phyloP scores from a whole-genome alignment of 2,329 filamentous ascomycete genomes.

The Beauveria rudraprayagi region DNA sequence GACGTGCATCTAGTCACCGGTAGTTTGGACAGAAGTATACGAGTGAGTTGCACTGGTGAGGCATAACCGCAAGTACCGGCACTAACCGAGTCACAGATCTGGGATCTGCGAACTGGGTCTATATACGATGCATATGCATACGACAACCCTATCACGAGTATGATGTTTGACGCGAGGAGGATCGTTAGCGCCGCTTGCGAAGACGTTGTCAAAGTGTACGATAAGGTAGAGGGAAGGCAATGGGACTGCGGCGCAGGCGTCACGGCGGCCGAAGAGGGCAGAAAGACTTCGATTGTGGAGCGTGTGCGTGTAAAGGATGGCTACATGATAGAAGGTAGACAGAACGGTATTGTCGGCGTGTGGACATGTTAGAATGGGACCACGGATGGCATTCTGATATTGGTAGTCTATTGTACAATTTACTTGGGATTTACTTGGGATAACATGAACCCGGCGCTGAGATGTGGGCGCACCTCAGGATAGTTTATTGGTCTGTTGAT shows the following conservation, averaged over 20 bases:
- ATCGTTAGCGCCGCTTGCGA: slow-evolving; percentile 89
- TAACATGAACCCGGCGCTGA: neutral
- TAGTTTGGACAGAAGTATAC: slow-evolving; percentile 83
- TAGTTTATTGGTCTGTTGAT: neutral
- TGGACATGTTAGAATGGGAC: slow-evolving; percentile 60
- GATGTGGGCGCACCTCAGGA: neutral
- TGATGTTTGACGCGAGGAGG: slow-evolving; percentile 91
- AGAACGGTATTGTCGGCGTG: slow-evolving; percentile 79
- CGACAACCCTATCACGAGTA: slow-evolving; percentile 81
- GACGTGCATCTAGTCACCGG: slow-evolving; percentile 92
- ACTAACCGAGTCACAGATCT: slow-evolving; percentile 57
- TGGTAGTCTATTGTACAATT: slow-evolving; percentile 7
- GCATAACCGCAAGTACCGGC: neutral
- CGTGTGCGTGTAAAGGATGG: slow-evolving; percentile 86
- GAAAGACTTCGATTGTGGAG: slow-evolving; percentile 64
- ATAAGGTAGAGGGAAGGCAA: slow-evolving; percentile 90
- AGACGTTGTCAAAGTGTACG: slow-evolving; percentile 93
- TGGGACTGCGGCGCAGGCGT: slow-evolving; percentile 93
- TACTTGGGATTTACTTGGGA: neutral
- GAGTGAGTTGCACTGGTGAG: slow-evolving; percentile 53
- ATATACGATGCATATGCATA: slow-evolving; percentile 96
- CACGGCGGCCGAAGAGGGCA: slow-evolving; percentile 57
- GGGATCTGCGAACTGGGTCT: slow-evolving; percentile 92
- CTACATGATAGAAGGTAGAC: slow-evolving; percentile 83
- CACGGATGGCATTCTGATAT: neutral